Base-by-base conservation (phyloP, 495 filamentous ascomycete genomes). In the Bathelium albidoporum region DNA sequence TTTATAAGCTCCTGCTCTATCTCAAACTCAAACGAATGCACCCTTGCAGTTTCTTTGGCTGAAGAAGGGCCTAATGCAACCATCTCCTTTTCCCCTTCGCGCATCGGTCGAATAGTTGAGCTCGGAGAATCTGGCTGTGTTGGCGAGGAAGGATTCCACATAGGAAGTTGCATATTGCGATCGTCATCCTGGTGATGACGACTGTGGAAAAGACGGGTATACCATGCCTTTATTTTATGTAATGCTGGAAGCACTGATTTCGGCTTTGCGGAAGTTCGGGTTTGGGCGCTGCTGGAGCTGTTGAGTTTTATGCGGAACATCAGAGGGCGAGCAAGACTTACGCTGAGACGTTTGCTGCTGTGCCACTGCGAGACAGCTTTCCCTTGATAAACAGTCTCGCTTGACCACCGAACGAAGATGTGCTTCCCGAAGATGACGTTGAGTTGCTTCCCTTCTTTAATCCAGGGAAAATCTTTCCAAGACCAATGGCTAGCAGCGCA, bases 401-500 rank as follows among this genome's bases (percentile, higher is more conserved):
- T 32, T 60, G 68, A 52, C 64, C 63, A 36, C 66, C 44, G 32
- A 65, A 58, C 20, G 66, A 66, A 44, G 59, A 14, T 39, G 34
- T 62, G 32, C 58, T 62, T 10, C 32, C 11, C 16, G 44, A 22
- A 12, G 43, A 44, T n/a, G 55, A 59, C 2, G 28, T 7, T 18
- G 16, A 18, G 5, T 24, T 59, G 7, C 43, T 1, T 2, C 49
- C 55, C 2, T 58, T 12, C 32, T 61, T 34, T 45, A 71, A 49
- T 1, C 64, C 12, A 26, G 69, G 66, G 29, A 68, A 65, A 18
- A 64, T 20, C 44, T 29, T 60, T 12, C 49, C 66, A 12, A 63
- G 39, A 0, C 69, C 69, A 28, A 69, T 52, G 12, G 64, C 64
- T 7, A 67, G 24, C 2, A 87, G 75, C 65, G 81, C 78, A 2